Base-by-base conservation (phyloP, 1,284 basidiomycete species). In the Ceratobasidium theobromae region DNA sequence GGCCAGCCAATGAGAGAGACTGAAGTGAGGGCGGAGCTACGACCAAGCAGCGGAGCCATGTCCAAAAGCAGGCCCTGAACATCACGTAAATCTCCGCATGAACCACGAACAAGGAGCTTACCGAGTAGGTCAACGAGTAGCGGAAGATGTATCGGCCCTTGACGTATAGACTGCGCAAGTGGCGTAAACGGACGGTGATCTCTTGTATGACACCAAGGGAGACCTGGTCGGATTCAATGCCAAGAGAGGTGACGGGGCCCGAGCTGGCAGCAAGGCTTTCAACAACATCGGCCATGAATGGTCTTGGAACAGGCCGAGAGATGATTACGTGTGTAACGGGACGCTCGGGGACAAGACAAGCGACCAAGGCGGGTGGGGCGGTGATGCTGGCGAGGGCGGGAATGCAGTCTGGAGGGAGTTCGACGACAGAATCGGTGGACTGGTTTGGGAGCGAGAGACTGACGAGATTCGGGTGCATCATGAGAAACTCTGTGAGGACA, bases 11-110 rank as follows among this genome's bases (percentile, higher is more conserved):
- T 40, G 1, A 62, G 23, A 11, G 58, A 62, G 35, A 62, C 58
- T 1, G 58, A 62, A n/a, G 35, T 35, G 45, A 62, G 58, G 6
- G 45, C 18, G n/a, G 58, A 48, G 33, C 58, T 62, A 4, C 58
- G 32, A 27, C 58, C 58, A n/a, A 62, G 58, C 18, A 62, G 58
- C 16, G 58, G 58, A 23, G 58, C 58, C 25, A 62, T 62, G 45
- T 62, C 58, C 46, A 62, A 48, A 21, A 62, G 21, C 18, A 62
- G 48, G 58, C 58, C 58, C 58, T 62, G 58, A 62, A 62, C 46
- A 51, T 62, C 58, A 51, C 32, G 58, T 62, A 33, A 57, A 57
- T 57, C 54, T 30, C 8, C 52, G n/a, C n/a, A n/a, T n/a, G n/a
- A n/a, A n/a, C n/a, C n/a, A 55, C 23, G 40, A 55, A 43, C 16